Conservation (phyloP, 306 rosid species). For the Rosa rugosa region DNA sequence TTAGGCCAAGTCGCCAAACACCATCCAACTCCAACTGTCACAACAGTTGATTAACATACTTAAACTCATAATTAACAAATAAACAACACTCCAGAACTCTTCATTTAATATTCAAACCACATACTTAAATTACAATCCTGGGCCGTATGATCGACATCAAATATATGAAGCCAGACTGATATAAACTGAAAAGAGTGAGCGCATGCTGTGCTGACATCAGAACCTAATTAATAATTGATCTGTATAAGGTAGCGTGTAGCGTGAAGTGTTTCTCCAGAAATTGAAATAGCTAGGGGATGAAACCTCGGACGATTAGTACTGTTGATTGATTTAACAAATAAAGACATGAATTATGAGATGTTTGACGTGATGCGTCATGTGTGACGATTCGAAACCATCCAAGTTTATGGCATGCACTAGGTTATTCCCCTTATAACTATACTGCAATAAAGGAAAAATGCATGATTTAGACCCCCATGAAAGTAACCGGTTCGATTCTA, state of each 20-base stretch:
- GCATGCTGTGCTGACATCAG: background rate
- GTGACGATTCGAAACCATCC: conserved; percentile 2
- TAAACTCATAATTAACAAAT: background rate
- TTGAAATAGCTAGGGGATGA: background rate
- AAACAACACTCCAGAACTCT: background rate
- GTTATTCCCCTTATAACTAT: background rate
- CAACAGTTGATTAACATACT: background rate
- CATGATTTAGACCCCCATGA: background rate
- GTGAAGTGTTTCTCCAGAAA: background rate
- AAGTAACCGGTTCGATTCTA: background rate
- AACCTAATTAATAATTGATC: background rate
- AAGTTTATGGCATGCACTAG: conserved; percentile 1
- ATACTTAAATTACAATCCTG: background rate
- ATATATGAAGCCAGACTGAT: background rate
- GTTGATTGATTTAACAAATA: background rate
- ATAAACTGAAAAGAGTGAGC: background rate
- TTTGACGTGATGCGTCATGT: conserved; percentile 27
- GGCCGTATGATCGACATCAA: background rate
- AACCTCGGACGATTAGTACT: conserved; percentile 20
- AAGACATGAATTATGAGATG: background rate
- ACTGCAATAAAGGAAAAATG: background rate
- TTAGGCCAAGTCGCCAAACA: background rate
- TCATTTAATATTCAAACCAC: background rate
- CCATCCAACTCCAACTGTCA: background rate
- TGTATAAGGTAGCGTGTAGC: background rate